A percentile compares a stretch with the other conserved stretches of the same genome.
Conservation (phyloP, 768 basidiomycete species). For the Naganishia friedmannii region DNA sequence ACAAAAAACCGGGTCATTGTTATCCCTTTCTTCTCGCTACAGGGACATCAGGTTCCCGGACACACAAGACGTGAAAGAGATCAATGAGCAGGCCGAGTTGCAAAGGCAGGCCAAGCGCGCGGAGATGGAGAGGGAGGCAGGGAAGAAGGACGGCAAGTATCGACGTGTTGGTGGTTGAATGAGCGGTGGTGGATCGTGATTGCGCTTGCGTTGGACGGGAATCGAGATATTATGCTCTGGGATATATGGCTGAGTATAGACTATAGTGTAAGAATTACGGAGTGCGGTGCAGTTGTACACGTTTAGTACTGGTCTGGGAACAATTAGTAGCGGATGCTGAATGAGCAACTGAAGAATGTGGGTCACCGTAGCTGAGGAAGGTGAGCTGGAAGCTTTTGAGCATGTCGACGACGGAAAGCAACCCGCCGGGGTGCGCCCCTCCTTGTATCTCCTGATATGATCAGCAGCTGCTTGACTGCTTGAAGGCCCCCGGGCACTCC, state of each 20-base stretch:
- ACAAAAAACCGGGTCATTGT: background rate
- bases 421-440: constrained; percentile 4
- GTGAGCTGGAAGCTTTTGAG: background rate
- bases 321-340: too few species aligned
- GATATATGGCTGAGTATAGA: background rate
- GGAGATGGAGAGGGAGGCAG: constrained; percentile 15
- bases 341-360: too few species aligned
- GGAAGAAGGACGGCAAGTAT: constrained; percentile 24
- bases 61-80: constrained; percentile 2
- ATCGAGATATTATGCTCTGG: too few species aligned
- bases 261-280: background rate
- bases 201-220: too few species aligned
- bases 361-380: too few species aligned
- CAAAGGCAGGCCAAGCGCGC: constrained; percentile 8
- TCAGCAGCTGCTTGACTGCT: background rate
- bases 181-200: background rate
- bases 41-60: constrained; percentile 19
- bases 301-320: too few species aligned
- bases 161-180: constrained; percentile 11
- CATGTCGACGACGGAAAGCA: background rate
- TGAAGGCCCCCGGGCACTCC: too few species aligned
- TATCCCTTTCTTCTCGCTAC: background rate
- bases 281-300: background rate
- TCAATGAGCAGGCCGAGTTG: constrained; percentile 10
- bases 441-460: background rate